Percentiles rank a stretch among this genome's conserved stretches.
phyloP scores from a whole-genome alignment of 2,329 filamentous ascomycete species.

The Aureobasidium melanogenum region DNA sequence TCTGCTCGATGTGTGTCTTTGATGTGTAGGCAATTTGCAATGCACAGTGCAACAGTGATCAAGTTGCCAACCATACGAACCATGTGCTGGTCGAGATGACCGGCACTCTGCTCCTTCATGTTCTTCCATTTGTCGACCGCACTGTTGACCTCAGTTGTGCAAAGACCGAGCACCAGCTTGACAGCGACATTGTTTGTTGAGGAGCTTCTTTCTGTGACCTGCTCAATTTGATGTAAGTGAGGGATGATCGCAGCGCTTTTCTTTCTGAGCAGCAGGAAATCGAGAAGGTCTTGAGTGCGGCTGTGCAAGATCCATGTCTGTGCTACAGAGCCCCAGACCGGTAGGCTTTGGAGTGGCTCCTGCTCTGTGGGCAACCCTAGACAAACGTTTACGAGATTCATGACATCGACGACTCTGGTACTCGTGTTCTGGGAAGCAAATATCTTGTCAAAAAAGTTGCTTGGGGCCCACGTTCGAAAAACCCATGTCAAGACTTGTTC shows the following conservation, averaged over 20 bases:
- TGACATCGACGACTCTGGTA: conserved; percentile 56
- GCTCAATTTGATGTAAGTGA: neutral
- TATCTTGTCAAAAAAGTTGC: conserved; percentile 51
- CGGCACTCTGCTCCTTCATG: neutral
- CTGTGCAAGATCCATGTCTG: conserved; percentile 35
- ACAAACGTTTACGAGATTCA: conserved; percentile 61
- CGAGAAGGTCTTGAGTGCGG: conserved; percentile 33
- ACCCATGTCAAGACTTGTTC: conserved; percentile 74
- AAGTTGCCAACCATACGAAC: conserved; percentile 42
- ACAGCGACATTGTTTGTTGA: neutral
- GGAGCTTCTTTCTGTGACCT: neutral
- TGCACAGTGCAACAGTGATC: conserved; percentile 35
- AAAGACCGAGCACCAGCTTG: neutral
- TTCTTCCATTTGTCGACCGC: conserved; percentile 4
- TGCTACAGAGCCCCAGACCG: conserved; percentile 32
- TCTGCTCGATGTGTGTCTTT: conserved; percentile 20
- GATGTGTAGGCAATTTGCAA: conserved; percentile 20
- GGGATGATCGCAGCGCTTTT: neutral
- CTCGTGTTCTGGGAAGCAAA: conserved; percentile 57
- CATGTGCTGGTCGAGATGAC: conserved; percentile 38
- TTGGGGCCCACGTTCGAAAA: conserved; percentile 71
- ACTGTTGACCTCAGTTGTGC: neutral
- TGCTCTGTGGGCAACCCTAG: conserved; percentile 42
- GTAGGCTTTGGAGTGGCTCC: conserved; percentile 23
- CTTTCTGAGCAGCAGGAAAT: conserved; percentile 39